phyloP scores from a whole-genome alignment of 164 flowering plant genomes.

The Hamamelis virginiana region DNA sequence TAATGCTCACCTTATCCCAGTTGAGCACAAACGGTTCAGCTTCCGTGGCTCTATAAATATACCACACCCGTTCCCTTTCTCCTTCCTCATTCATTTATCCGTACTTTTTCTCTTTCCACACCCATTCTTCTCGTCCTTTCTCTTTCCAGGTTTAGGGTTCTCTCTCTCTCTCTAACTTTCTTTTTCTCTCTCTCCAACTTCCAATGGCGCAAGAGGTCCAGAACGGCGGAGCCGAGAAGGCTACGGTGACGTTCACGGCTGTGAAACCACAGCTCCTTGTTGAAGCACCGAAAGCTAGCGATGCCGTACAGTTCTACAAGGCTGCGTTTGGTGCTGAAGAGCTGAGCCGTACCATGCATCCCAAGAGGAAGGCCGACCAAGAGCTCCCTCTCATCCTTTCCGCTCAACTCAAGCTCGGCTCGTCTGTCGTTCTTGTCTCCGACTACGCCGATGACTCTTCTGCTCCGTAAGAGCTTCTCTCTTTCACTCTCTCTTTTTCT shows the following conservation, averaged over 20 bases:
- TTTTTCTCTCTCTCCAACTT: neutral
- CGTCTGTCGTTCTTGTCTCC: constrained; percentile 46
- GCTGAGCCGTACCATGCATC: constrained; percentile 47
- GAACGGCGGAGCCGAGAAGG: constrained; percentile 36
- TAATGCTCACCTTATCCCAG: constrained; percentile 3
- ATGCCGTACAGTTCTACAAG: constrained; percentile 79
- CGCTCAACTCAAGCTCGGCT: constrained; percentile 66
- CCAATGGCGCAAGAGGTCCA: constrained; percentile 50
- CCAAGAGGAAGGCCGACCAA: constrained; percentile 86
- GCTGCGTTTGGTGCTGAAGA: constrained; percentile 83
- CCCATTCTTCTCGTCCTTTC: neutral
- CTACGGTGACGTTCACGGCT: constrained; percentile 33
- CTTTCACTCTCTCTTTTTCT: constrained; percentile 7
- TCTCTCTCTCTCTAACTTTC: constrained; percentile 1
- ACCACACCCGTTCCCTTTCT: constrained; percentile 1
- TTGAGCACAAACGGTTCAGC: constrained; percentile 34
- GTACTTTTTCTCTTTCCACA: constrained; percentile 11
- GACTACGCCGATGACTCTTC: constrained; percentile 41
- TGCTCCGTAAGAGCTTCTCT: constrained; percentile 38
- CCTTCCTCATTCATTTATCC: neutral
- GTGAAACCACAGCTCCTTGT: constrained; percentile 62
- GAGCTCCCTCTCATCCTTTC: constrained; percentile 67
- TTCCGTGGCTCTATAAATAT: constrained; percentile 41
- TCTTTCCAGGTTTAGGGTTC: constrained; percentile 40
- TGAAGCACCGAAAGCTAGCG: constrained; percentile 62